These are phyloP conservation scores for Lachnellula occidentalis DNA, from an alignment of 2,329 filamentous ascomycete species.

Conservation along the genomic window DNA sequence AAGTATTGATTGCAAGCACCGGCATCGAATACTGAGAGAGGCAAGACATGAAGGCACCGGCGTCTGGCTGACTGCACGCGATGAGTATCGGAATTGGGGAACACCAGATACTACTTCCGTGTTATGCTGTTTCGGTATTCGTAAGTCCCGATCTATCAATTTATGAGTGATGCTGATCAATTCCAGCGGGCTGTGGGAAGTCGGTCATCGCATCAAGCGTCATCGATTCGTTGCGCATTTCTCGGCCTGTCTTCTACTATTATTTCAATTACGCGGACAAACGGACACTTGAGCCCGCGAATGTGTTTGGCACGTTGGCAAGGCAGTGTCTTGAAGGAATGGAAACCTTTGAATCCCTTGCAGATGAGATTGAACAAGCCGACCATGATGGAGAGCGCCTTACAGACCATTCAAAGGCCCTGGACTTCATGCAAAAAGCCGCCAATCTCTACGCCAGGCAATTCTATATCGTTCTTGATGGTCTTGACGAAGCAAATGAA, in stretches of 20 bases:
- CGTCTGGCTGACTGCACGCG: conserved; percentile 2
- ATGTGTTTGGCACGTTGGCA: conserved; percentile 11
- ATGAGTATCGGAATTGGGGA: conserved; percentile 6
- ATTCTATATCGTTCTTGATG: conserved; percentile 7
- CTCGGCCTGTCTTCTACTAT: not conserved
- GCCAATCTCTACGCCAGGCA: not conserved
- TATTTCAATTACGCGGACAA: conserved; percentile 20
- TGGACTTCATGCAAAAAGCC: conserved; percentile 1
- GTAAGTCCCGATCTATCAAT: conserved; percentile 1
- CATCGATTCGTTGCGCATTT: conserved; percentile 5
- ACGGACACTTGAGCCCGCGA: conserved; percentile 10
- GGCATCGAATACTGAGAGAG: conserved; percentile 8
- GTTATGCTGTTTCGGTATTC: conserved; percentile 15
- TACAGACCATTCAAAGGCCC: not conserved
- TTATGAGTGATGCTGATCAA: not conserved
- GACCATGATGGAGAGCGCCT: conserved; percentile 5
- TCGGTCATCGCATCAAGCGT: conserved; percentile 8
- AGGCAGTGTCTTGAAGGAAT: conserved; percentile 3
- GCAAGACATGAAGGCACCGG: conserved; percentile 11
- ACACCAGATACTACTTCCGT: not conserved
- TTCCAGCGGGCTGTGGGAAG: conserved; percentile 14
- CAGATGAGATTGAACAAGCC: conserved; percentile 1
- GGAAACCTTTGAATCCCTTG: conserved; percentile 1
- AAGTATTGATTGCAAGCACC: conserved; percentile 1
- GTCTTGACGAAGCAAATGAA: conserved; percentile 11